Evolutionary conservation across 352 stramenopile genomes (phyloP).

Genomic region (Phytophthora sp.): DNA sequence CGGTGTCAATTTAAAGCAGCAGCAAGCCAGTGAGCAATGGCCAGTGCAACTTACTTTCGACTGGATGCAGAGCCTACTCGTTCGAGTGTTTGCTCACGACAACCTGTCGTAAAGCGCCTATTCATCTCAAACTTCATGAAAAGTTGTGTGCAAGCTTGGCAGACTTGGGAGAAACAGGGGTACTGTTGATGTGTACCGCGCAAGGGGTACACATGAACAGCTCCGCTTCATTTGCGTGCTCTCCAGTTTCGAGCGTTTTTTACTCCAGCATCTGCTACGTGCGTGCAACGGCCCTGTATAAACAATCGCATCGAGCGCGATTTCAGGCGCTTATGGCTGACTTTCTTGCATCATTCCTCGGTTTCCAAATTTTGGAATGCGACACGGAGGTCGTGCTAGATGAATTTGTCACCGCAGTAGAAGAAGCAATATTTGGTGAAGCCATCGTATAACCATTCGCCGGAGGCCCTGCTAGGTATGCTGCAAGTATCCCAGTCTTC

Average conservation of each 20-base stretch:
- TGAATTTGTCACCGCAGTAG: slow-evolving; percentile 38
- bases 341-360: slow-evolving; percentile 48
- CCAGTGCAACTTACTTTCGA: slow-evolving; percentile 73
- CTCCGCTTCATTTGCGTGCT: slow-evolving; percentile 50
- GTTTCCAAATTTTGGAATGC: slow-evolving; percentile 36
- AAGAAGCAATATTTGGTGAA: slow-evolving; percentile 63
- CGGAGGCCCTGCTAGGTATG: slow-evolving; percentile 75
- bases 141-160: slow-evolving; percentile 35
- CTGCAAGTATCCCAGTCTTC: slow-evolving; percentile 60
- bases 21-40: slow-evolving; percentile 31
- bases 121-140: slow-evolving; percentile 80
- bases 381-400: slow-evolving; percentile 24
- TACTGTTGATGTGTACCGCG: slow-evolving; percentile 15
- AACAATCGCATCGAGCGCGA: slow-evolving; percentile 44
- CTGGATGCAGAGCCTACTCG: slow-evolving; percentile 77
- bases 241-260: slow-evolving; percentile 58
- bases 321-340: slow-evolving; percentile 42
- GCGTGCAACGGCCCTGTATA: slow-evolving; percentile 82
- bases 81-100: slow-evolving; percentile 77
- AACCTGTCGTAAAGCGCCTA: slow-evolving; percentile 76
- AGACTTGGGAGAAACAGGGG: not conserved
- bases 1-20: not conserved
- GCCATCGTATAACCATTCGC: slow-evolving; percentile 58
- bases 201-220: no score
- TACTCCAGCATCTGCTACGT: slow-evolving; percentile 56